Evolutionary conservation across 352 stramenopile species (phyloP).

Genomic region (Globisporangium polare): DNA sequence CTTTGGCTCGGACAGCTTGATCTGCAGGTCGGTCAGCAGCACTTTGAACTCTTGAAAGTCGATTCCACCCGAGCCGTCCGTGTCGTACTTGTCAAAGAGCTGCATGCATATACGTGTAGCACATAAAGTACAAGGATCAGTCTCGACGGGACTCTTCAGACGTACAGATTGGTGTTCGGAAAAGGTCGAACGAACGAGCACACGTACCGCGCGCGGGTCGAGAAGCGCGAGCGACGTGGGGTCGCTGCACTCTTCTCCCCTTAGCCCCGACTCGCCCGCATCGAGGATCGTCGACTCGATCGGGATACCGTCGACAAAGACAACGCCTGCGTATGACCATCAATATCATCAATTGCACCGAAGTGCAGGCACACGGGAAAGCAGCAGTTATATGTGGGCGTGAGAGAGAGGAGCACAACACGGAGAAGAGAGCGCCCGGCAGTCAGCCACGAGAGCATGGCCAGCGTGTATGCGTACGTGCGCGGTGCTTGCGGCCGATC

Average conservation of each 20-base stretch:
- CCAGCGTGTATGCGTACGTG: slow-evolving; percentile 23
- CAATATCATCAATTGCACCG: background rate
- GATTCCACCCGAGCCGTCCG: slow-evolving; percentile 70
- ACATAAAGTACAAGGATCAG: too few species aligned
- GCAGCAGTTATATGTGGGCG: background rate
- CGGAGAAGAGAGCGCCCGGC: background rate
- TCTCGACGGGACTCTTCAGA: too few species aligned
- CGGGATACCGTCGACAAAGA: slow-evolving; percentile 72
- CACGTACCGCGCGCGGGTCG: slow-evolving; percentile 42
- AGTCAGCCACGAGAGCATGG: background rate
- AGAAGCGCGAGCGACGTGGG: slow-evolving; percentile 37
- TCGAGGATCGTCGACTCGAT: slow-evolving; percentile 61
- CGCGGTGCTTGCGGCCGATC: slow-evolving; percentile 51
- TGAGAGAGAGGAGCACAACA: background rate
- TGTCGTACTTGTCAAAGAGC: slow-evolving; percentile 84
- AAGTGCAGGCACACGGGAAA: background rate
- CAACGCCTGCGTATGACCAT: slow-evolving; percentile 32
- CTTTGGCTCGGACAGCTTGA: slow-evolving; percentile 68
- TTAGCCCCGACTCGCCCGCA: slow-evolving; percentile 35
- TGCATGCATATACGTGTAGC: slow-evolving; percentile 13
- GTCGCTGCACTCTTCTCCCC: slow-evolving; percentile 38
- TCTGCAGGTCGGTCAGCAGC: slow-evolving; percentile 50
- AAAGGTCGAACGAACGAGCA: too few species aligned
- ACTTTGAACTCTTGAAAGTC: slow-evolving; percentile 78
- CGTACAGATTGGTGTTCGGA: too few species aligned